phyloP scores from a whole-genome alignment of 176 grass and related monocot species.

The Oryza glumipatula region DNA sequence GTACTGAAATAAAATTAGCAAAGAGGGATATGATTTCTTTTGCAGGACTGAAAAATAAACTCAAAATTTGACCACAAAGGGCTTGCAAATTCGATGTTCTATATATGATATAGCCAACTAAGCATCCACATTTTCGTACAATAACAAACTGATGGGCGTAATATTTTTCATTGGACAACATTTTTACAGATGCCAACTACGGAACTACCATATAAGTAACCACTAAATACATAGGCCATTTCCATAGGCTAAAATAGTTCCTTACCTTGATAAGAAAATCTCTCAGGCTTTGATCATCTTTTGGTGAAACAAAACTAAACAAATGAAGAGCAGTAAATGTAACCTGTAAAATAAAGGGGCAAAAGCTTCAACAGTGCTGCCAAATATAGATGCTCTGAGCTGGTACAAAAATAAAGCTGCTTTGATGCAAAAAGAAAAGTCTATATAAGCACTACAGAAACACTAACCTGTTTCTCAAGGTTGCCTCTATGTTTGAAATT shows the following conservation, averaged over 20 bases:
- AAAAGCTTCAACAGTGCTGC: slow-evolving; percentile 24
- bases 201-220: background rate
- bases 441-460: slow-evolving; percentile 22
- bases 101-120: slow-evolving; percentile 6
- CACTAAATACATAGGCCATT: background rate
- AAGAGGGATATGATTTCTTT: slow-evolving; percentile 10
- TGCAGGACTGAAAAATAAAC: background rate
- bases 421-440: slow-evolving; percentile 13
- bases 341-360: slow-evolving; percentile 50
- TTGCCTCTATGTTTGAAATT: slow-evolving; percentile 88
- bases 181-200: background rate
- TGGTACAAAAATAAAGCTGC: background rate
- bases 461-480: slow-evolving; percentile 89
- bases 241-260: background rate
- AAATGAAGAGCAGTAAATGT: slow-evolving; percentile 87
- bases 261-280: slow-evolving; percentile 94
- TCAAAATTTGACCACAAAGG: background rate
- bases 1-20: slow-evolving; percentile 3
- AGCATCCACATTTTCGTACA: slow-evolving; percentile 6
- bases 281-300: slow-evolving; percentile 77
- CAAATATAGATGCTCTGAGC: slow-evolving; percentile 4
- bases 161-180: slow-evolving; percentile 15
- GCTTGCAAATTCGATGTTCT: background rate
- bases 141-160: slow-evolving; percentile 6
- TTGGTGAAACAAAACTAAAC: slow-evolving; percentile 76